phyloP scores from a whole-genome alignment of 495 filamentous ascomycete genomes.

The Aspergillus bridgeri region DNA sequence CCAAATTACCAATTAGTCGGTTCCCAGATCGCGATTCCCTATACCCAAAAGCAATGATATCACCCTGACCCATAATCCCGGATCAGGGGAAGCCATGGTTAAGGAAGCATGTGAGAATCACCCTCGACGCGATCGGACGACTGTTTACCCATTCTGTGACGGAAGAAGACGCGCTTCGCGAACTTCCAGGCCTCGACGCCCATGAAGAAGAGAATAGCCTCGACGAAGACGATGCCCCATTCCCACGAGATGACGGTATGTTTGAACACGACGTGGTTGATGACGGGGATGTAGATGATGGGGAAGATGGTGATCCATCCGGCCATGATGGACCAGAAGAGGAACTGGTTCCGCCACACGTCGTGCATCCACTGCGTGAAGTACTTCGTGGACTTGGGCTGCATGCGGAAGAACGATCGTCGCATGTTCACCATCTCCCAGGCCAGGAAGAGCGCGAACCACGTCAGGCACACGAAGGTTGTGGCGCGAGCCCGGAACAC shows the following conservation, averaged over 20 bases:
- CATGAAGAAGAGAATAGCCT: slow-evolving; percentile 52
- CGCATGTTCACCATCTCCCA: slow-evolving; percentile 66
- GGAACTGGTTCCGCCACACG: slow-evolving; percentile 64
- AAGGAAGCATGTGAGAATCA: slow-evolving; percentile 5
- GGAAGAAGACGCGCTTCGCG: slow-evolving; percentile 49
- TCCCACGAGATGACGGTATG: slow-evolving; percentile 64
- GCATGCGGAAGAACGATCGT: slow-evolving; percentile 61
- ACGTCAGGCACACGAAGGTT: slow-evolving; percentile 60
- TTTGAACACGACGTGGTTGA: slow-evolving; percentile 64
- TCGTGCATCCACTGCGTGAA: slow-evolving; percentile 52
- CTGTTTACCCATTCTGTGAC: slow-evolving; percentile 7
- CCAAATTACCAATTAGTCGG: slow-evolving; percentile 6
- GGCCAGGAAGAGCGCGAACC: slow-evolving; percentile 61
- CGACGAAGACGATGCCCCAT: slow-evolving; percentile 57
- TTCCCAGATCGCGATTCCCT: neutral
- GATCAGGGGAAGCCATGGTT: slow-evolving; percentile 25
- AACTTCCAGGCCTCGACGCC: slow-evolving; percentile 65
- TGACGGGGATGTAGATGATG: slow-evolving; percentile 61
- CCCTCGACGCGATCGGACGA: neutral
- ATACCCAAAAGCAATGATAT: slow-evolving; percentile 10
- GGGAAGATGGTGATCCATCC: slow-evolving; percentile 66
- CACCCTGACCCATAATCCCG: neutral
- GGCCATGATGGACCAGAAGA: slow-evolving; percentile 61
- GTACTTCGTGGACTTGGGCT: slow-evolving; percentile 45
- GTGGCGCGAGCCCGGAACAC: slow-evolving; percentile 55